These are phyloP conservation scores for Fragaria iinumae DNA, from an alignment of 306 rosid genomes.

Conservation along the genomic window DNA sequence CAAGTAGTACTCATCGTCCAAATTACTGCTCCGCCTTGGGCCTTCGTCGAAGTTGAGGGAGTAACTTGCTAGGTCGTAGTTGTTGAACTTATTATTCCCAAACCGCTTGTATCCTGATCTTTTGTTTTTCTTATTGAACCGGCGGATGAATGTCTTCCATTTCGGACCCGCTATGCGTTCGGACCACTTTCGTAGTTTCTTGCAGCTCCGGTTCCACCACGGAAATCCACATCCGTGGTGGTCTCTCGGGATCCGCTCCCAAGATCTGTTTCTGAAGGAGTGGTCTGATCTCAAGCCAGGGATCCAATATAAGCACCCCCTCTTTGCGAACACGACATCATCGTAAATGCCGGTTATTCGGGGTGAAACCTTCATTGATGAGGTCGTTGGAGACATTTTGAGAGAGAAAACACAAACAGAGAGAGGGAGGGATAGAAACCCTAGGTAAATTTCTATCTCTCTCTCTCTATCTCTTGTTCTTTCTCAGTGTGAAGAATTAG, in stretches of 20 bases:
- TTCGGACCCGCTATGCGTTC: constrained; percentile 65
- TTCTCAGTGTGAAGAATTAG: not conserved
- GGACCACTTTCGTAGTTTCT: constrained; percentile 55
- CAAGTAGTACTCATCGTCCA: constrained; percentile 16
- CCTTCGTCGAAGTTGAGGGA: constrained; percentile 71
- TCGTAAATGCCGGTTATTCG: not conserved
- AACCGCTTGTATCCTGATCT: constrained; percentile 10
- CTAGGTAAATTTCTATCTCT: not conserved
- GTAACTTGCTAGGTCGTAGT: constrained; percentile 61
- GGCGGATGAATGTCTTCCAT: constrained; percentile 76
- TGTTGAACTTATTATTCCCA: constrained; percentile 22
- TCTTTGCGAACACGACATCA: constrained; percentile 18
- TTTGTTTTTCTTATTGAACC: constrained; percentile 34
- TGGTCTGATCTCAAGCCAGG: constrained; percentile 24
- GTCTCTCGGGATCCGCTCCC: constrained; percentile 42
- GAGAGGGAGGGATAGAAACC: not conserved
- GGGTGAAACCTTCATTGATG: not conserved
- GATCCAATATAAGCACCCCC: constrained; percentile 50
- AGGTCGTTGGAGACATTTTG: not conserved
- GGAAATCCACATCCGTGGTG: constrained; percentile 28
- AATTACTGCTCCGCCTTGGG: constrained; percentile 17
- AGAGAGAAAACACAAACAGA: not conserved
- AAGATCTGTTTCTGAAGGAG: constrained; percentile 23
- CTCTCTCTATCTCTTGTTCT: not conserved
- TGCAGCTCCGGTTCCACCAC: constrained; percentile 61